Evolutionary conservation across 495 filamentous ascomycete species (phyloP).

Genomic region (Penicillium psychrofluorescens): DNA sequence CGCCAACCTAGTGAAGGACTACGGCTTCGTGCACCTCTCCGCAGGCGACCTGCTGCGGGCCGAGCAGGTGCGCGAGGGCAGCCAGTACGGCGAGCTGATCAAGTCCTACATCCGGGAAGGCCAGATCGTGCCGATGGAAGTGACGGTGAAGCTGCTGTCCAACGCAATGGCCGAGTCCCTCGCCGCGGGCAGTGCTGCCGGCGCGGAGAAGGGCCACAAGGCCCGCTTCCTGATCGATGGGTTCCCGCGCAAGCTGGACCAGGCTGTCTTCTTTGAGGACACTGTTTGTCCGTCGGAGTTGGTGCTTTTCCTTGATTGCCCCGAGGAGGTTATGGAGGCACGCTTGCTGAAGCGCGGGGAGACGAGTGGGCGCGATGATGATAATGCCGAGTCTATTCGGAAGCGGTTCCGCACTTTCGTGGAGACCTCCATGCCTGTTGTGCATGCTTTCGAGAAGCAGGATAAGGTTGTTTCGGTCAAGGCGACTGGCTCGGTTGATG

Average conservation of each 20-base stretch:
- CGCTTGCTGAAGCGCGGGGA: constrained; percentile 81
- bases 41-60: constrained; percentile 91
- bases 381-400: constrained; percentile 90
- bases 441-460: constrained; percentile 71
- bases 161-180: constrained; percentile 76
- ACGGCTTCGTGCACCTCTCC: constrained; percentile 85
- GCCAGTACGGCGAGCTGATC: constrained; percentile 86
- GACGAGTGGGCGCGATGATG: constrained; percentile 84
- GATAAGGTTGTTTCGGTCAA: constrained; percentile 71
- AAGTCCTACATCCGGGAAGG: constrained; percentile 84
- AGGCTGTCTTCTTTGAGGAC: constrained; percentile 87
- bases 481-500: constrained; percentile 58
- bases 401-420: constrained; percentile 92
- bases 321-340: constrained; percentile 78
- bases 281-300: constrained; percentile 74
- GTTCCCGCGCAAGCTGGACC: constrained; percentile 95
- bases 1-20: constrained; percentile 78
- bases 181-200: constrained; percentile 7
- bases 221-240: constrained; percentile 82
- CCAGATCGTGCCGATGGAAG: constrained; percentile 95
- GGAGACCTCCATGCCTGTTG: constrained; percentile 95
- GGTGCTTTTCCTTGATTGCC: constrained; percentile 86
- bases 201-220: constrained; percentile 12
- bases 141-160: constrained; percentile 88
- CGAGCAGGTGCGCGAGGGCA: constrained; percentile 79